Base-by-base conservation (phyloP, 2,329 filamentous ascomycete species). In the Ophiostoma australiae region DNA sequence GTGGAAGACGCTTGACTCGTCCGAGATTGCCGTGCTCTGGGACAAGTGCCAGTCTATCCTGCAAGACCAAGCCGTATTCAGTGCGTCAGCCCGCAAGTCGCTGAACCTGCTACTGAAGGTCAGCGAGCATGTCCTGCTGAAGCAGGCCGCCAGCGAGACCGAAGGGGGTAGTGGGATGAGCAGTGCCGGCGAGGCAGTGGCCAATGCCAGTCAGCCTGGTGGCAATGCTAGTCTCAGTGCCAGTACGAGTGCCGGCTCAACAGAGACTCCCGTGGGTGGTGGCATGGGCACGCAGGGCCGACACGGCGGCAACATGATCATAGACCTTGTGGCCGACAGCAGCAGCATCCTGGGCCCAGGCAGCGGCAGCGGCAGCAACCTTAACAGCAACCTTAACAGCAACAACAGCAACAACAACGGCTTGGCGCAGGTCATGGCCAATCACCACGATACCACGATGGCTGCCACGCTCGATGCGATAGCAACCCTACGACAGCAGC, bases 31-130 rank as follows among this genome's bases (percentile, higher is more conserved):
- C 0, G 11, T 37, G 7, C 67, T 73, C 10, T 73, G 72, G 72
- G 72, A 72, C 20, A 61, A 69, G 37, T 72, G 69, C 48, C 72
- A 70, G 33, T 48, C 72, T 11, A 70, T 73, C 37, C 31, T 73
- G 58, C 72, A 70, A 37, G 58, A 68, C 33, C 72, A 72, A 61
- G 69, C 72, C 3, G n/a, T 48, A 4, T 73, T 70, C n/a, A 73
- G 72, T 23, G 70, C 67, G 6, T 44, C 70, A 8, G 70, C 72
- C 1, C 67, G 70, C 33, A 72, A 73, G n/a, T 73, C 72, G 31
- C 67, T 73, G 6, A 61, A 65, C 3, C 66, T 73, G 5, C 61
- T 73, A 35, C 70, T 72, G 13, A 72, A 72, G 27, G 69, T 72
- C 55, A 70, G 70, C 37, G 70, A 73, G 23, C 69, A 70, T 63